These are phyloP conservation scores for Phytophthora agathidicida DNA, from an alignment of 352 stramenopile species.

Conservation along the genomic window DNA sequence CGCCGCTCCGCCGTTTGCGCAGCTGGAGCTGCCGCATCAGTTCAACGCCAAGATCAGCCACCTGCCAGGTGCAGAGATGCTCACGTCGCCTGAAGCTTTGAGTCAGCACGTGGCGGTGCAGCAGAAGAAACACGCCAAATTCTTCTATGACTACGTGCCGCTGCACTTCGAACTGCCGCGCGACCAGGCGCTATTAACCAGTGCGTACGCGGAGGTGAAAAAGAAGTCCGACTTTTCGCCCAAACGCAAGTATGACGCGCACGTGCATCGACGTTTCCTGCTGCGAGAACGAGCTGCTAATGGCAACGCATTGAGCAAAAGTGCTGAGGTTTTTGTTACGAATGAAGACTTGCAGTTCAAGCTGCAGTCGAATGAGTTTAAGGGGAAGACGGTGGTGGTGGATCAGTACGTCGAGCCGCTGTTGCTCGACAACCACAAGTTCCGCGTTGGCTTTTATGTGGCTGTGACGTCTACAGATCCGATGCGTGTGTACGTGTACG, in stretches of 20 bases:
- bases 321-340: constrained; percentile 44
- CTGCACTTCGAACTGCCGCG: constrained; percentile 64
- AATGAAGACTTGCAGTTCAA: constrained; percentile 54
- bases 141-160: constrained; percentile 75
- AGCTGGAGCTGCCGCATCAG: constrained; percentile 47
- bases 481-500: constrained; percentile 85
- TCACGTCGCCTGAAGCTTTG: constrained; percentile 56
- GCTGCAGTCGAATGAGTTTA: constrained; percentile 50
- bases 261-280: constrained; percentile 71
- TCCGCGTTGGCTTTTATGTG: constrained; percentile 89
- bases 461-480: constrained; percentile 83
- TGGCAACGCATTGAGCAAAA: constrained; percentile 28
- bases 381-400: constrained; percentile 64
- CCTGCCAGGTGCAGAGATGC: constrained; percentile 56
- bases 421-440: constrained; percentile 89
- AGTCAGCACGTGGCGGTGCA: constrained; percentile 47
- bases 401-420: constrained; percentile 85
- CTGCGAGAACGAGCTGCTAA: constrained; percentile 46
- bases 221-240: constrained; percentile 65
- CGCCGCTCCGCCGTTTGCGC: constrained; percentile 31
- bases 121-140: constrained; percentile 62
- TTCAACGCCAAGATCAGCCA: constrained; percentile 74
- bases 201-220: constrained; percentile 44
- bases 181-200: constrained; percentile 50
- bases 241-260: constrained; percentile 52